A percentile compares a stretch with the other conserved stretches of the same genome.
phyloP scores from a whole-genome alignment of 495 filamentous ascomycete genomes.

The Niebla homalea region DNA sequence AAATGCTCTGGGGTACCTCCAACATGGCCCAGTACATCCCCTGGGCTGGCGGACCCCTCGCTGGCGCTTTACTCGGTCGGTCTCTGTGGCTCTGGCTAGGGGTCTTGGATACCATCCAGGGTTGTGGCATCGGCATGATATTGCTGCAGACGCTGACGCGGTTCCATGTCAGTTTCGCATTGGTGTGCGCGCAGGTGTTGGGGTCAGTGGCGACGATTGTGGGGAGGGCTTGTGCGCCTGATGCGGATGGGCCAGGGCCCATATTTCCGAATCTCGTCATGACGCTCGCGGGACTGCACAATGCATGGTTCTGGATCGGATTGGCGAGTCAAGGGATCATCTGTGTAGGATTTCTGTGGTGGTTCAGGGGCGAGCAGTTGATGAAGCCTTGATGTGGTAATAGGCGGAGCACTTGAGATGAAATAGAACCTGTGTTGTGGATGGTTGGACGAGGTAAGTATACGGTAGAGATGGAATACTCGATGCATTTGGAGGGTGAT shows the following conservation, averaged over 20 bases:
- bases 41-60: constrained; percentile 38
- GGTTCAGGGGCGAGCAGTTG: constrained; percentile 53
- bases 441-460: too few relatives aligned
- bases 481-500: too few relatives aligned
- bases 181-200: constrained; percentile 43
- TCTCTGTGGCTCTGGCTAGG: constrained; percentile 54
- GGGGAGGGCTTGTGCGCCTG: constrained; percentile 43
- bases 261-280: constrained; percentile 48
- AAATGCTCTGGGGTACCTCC: constrained; percentile 50
- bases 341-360: constrained; percentile 47
- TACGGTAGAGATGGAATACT: too few relatives aligned
- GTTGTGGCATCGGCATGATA: constrained; percentile 51
- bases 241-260: constrained; percentile 45
- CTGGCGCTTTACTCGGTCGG: constrained; percentile 38
- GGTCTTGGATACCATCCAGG: constrained; percentile 48
- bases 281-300: constrained; percentile 33
- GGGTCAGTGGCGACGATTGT: constrained; percentile 44
- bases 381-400: constrained; percentile 40
- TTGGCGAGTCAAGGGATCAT: constrained; percentile 48
- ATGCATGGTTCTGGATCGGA: constrained; percentile 55
- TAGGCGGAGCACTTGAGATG: too few relatives aligned
- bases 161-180: constrained; percentile 42
- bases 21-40: constrained; percentile 47
- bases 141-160: constrained; percentile 48
- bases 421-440: too few relatives aligned